A percentile compares a stretch with the other conserved stretches of the same genome.
These are phyloP conservation scores for Boechera stricta DNA, from an alignment of 345 rosid species.

Conservation along the genomic window DNA sequence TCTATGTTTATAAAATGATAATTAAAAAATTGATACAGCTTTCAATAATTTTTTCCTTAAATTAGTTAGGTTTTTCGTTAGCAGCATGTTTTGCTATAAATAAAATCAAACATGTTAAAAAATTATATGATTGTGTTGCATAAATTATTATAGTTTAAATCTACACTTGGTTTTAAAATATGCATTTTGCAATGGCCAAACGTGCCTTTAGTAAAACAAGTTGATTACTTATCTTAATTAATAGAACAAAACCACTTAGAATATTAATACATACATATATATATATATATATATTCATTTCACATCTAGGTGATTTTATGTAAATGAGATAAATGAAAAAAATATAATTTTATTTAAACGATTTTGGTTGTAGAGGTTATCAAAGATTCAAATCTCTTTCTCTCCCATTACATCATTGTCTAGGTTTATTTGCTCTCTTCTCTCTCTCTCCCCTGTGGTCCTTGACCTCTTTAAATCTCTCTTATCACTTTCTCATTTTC, in stretches of 20 bases:
- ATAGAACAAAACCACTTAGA: background rate
- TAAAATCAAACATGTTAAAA: too few relatives aligned
- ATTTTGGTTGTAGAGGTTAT: constrained; percentile 17
- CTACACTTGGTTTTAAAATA: background rate
- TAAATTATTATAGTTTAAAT: background rate
- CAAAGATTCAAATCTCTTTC: constrained; percentile 21
- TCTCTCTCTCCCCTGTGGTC: constrained; percentile 52
- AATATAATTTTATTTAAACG: background rate
- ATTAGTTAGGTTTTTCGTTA: background rate
- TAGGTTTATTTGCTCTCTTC: constrained; percentile 38
- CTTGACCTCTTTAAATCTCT: constrained; percentile 68
- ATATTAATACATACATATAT: background rate
- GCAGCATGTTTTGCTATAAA: too few relatives aligned
- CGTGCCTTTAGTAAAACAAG: background rate
- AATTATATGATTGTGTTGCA: background rate
- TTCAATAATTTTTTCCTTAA: too few relatives aligned
- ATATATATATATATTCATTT: constrained; percentile 1
- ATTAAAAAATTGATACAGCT: too few relatives aligned
- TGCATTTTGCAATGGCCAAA: background rate
- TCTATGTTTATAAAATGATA: background rate
- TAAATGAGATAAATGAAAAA: background rate
- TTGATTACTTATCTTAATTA: constrained; percentile 10
- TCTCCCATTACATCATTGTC: constrained; percentile 41
- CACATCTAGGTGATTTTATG: background rate
- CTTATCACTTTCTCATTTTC: constrained; percentile 55